Percentiles rank a stretch among this genome's conserved stretches.
Evolutionary conservation across 495 filamentous ascomycete species (phyloP).

Genomic region (Xylaria curta): DNA sequence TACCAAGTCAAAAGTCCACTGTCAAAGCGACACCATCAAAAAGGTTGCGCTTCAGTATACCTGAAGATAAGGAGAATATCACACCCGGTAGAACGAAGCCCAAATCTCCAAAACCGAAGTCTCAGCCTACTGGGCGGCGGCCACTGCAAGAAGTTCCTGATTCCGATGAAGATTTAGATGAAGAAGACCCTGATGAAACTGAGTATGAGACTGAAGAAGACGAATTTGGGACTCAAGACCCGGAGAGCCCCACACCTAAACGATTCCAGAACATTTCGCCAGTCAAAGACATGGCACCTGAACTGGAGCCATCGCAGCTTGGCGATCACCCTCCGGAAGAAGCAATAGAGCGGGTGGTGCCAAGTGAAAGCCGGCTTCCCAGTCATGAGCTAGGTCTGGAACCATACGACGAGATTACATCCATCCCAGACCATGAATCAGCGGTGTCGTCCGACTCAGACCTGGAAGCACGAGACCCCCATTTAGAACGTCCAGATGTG

Average conservation of each 20-base stretch:
- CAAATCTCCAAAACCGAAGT: constrained; percentile 31
- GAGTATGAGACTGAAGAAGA: constrained; percentile 39
- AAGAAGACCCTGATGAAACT: constrained; percentile 35
- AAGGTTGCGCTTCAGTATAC: constrained; percentile 31
- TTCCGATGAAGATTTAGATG: constrained; percentile 47
- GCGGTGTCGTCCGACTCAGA: not conserved
- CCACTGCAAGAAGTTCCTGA: constrained; percentile 38
- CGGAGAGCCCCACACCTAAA: constrained; percentile 20
- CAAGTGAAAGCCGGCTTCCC: not conserved
- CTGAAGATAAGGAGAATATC: constrained; percentile 40
- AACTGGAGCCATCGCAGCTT: constrained; percentile 10
- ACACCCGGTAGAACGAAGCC: constrained; percentile 36
- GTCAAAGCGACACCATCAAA: constrained; percentile 32
- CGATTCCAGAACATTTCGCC: not conserved
- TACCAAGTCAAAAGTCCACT: constrained; percentile 12
- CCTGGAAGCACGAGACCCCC: not conserved
- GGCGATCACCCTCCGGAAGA: not conserved
- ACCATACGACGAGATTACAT: not conserved
- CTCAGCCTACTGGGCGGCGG: constrained; percentile 25
- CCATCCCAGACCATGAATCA: not conserved
- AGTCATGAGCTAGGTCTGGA: not conserved
- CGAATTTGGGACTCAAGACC: constrained; percentile 24
- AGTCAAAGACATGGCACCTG: not conserved
- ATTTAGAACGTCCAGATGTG: not conserved
- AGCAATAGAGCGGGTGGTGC: not conserved